These are phyloP conservation scores for Amauroascus niger DNA, from an alignment of 2,329 filamentous ascomycete genomes.

Conservation along the genomic window DNA sequence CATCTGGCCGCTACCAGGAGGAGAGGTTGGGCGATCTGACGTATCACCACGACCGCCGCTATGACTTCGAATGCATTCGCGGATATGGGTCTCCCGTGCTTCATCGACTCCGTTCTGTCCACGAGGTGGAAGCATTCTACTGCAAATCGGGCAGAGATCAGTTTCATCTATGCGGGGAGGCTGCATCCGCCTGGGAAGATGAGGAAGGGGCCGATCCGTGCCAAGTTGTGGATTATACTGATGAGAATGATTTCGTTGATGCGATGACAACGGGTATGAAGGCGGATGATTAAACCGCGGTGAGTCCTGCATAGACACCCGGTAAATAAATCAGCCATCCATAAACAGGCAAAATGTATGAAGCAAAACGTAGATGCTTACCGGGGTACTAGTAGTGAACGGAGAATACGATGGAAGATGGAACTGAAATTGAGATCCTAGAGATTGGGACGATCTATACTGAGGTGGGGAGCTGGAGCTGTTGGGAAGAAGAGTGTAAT, in stretches of 20 bases:
- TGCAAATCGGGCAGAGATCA: conserved; percentile 42
- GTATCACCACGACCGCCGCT: conserved; percentile 10
- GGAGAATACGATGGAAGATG: conserved; percentile 18
- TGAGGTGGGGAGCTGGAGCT: conserved; percentile 10
- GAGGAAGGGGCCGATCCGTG: conserved; percentile 14
- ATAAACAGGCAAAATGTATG: not conserved
- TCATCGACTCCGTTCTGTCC: conserved; percentile 32
- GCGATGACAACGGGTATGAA: not conserved
- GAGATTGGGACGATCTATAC: conserved; percentile 14
- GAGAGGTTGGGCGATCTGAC: conserved; percentile 6
- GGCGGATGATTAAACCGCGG: not conserved
- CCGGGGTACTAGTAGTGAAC: conserved; percentile 5
- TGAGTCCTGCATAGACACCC: conserved; percentile 2
- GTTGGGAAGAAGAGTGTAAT: conserved; percentile 13
- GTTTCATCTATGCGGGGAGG: conserved; percentile 30
- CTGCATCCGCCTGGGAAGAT: conserved; percentile 15
- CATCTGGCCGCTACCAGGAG: conserved; percentile 27
- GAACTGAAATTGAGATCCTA: conserved; percentile 6
- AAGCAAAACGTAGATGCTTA: not conserved
- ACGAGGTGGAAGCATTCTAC: conserved; percentile 31
- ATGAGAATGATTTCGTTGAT: conserved; percentile 7
- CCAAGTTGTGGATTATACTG: not conserved
- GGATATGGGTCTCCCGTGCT: conserved; percentile 38
- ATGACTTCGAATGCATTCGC: conserved; percentile 36
- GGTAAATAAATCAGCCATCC: not conserved